phyloP scores from a whole-genome alignment of 78 protist genomes.

The Polysphondylium violaceum region DNA sequence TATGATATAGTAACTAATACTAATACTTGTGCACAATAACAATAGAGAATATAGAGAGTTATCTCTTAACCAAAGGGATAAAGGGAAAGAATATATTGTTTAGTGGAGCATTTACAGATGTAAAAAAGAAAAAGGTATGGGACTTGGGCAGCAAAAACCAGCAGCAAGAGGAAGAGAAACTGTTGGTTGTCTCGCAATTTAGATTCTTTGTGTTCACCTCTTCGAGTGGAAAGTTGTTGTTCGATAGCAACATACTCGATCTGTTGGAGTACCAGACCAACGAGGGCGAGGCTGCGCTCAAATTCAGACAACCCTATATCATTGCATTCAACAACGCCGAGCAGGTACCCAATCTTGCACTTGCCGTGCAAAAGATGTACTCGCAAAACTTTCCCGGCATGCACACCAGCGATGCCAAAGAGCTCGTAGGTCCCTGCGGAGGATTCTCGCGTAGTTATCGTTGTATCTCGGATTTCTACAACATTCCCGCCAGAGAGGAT shows the following conservation, averaged over 20 bases:
- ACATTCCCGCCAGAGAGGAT: conserved; percentile 50
- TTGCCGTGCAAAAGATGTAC: conserved; percentile 62
- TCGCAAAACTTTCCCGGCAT: conserved; percentile 68
- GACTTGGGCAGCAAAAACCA: conserved; percentile 6
- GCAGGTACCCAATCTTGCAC: conserved; percentile 16
- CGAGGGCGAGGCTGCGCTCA: conserved; percentile 23
- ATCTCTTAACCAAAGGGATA: conserved; percentile 6
- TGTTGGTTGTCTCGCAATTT: conserved; percentile 25
- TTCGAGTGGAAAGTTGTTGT: conserved; percentile 28
- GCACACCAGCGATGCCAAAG: background rate
- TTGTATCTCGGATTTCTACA: conserved; percentile 46
- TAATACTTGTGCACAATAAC: background rate
- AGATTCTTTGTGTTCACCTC: conserved; percentile 46
- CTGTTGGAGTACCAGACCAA: conserved; percentile 36
- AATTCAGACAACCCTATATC: background rate
- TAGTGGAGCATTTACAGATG: conserved; percentile 68
- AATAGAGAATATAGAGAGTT: conserved; percentile 46
- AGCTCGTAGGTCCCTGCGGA: conserved; percentile 31
- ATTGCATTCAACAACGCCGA: conserved; percentile 7
- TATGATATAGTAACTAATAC: background rate
- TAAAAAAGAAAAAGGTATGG: conserved; percentile 67
- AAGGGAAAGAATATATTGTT: conserved; percentile 27
- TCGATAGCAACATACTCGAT: conserved; percentile 55
- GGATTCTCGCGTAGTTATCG: conserved; percentile 60
- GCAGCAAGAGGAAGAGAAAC: conserved; percentile 29